Evolutionary conservation across 2,329 filamentous ascomycete species (phyloP), one percentile per base, ranked within the genome.

Genomic region (Cercospora sp.): DNA sequence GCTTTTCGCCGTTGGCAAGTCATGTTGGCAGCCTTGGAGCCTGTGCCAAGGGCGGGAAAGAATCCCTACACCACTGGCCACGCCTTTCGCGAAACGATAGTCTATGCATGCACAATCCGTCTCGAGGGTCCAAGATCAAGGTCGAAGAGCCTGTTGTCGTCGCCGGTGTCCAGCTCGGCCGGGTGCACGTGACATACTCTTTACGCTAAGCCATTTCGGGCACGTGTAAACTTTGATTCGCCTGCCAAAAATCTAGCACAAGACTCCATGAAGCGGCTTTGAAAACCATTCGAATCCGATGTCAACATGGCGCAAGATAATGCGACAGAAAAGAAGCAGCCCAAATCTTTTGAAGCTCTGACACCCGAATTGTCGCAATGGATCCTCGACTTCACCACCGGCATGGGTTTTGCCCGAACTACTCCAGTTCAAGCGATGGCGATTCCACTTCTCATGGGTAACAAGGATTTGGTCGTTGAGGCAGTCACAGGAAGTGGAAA

Each of bases 351-450:
- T 88, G 87, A 90, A 74, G 87, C 86, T 13, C 82, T 93, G 64
- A 90, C 87, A 1, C 90, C 91, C 16, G 82, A 89, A 5, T 82
- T 93, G 34, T 91, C 90, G 69, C 85, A 90, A 87, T 98, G 94
- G 93, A 88, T 95, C 66, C 83, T 95, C 64, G 92, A 96, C 72
- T 93, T 93, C 68, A 89, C 96, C 60, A 85, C 89, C 61, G 88
- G 89, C 71, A 94, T 95, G 90, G 92, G 93, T 69, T 97, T 97
- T 80, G 83, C 85, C 71, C 90, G 91, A 78, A 94, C 95, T 86
- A 97, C 94, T 3, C 94, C 94, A 0, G 94, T 97, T n/a, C 94
- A 98, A 81, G 92, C 94, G 55, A 94, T 93, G 68, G 91, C 92
- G 4, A 91, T 97, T 72, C 93, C 93, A 12, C 87, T 97, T 62